These are phyloP conservation scores for Suhomyces panamericanus DNA, from an alignment of 1,139 yeast genomes.

Conservation along the genomic window DNA sequence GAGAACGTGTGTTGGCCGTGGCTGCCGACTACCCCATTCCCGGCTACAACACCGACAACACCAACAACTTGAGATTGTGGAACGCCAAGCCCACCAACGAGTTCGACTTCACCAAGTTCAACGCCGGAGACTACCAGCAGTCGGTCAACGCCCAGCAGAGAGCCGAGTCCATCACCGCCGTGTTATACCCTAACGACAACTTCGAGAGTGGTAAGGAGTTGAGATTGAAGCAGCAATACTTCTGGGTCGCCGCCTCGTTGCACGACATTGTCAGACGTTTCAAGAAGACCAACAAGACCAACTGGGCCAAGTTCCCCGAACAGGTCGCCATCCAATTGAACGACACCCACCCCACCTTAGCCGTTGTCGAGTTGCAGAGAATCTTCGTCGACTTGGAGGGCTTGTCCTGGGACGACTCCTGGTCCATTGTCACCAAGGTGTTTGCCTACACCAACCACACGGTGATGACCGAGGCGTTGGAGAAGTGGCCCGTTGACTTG, in stretches of 20 bases:
- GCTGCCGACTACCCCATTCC: slow-evolving; percentile 96
- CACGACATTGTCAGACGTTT: slow-evolving; percentile 90
- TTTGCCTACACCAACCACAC: slow-evolving; percentile 96
- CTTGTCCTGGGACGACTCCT: slow-evolving; percentile 78
- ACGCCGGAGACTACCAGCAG: slow-evolving; percentile 85
- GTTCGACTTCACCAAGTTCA: slow-evolving; percentile 89
- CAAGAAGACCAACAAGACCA: slow-evolving; percentile 66
- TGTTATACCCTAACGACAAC: slow-evolving; percentile 89
- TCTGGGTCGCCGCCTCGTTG: slow-evolving; percentile 94
- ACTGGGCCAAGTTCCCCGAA: slow-evolving; percentile 83
- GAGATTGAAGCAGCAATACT: slow-evolving; percentile 92
- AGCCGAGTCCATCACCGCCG: slow-evolving; percentile 92
- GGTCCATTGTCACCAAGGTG: slow-evolving; percentile 77
- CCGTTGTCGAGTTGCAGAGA: slow-evolving; percentile 87
- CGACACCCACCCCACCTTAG: slow-evolving; percentile 94
- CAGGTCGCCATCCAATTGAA: slow-evolving; percentile 90
- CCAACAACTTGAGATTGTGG: slow-evolving; percentile 91
- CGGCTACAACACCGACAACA: slow-evolving; percentile 80
- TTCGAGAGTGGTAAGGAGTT: slow-evolving; percentile 89
- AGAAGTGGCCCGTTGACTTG: slow-evolving; percentile 90
- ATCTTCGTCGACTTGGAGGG: slow-evolving; percentile 81
- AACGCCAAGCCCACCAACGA: slow-evolving; percentile 86
- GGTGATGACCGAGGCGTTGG: slow-evolving; percentile 91
- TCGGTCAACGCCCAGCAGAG: slow-evolving; percentile 83
- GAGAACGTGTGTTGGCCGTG: slow-evolving; percentile 84